Base-by-base conservation (phyloP, 257 asterid genomes). In the Eustoma russellianum region DNA sequence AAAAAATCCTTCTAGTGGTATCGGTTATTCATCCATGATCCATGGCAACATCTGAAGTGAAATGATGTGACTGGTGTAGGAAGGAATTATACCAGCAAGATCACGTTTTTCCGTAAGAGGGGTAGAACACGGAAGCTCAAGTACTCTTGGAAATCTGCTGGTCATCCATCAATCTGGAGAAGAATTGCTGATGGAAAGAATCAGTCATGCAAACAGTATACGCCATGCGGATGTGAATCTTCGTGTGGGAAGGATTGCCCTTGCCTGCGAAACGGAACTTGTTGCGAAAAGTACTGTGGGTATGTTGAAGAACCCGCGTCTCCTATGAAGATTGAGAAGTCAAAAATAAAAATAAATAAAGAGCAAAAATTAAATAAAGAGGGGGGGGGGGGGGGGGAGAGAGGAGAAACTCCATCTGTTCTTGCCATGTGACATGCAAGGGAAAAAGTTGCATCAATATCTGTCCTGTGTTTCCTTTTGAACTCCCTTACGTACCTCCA, bases 101-200 rank as follows among this genome's bases (percentile, higher is more conserved):
- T 77, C 94, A 17, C 91, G 94, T 60, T 63, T 85, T 81, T 83
- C 65, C 94, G 98, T 62, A 85, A 86, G 71, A 82, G 90, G 67
- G 98, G 98, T 41, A 77, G 97, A 64, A 76, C 75, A 28, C 84
- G 97, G 40, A 92, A 83, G 84, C 88, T 88, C 45, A 92, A 88
- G 64, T 85, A 89, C 64, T 92, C 98, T 19, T 77, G 90, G 73
- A 92, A 92, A 64, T 92, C 97, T 68, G 87, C 97, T 59, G 98
- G 98, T 35, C 98, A 88, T 74, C 98, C 98, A 34, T 85, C 96
- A 35, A 76, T 85, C 51, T 92, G 97, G 95, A 88, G 97, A 77
- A 81, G 95, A 77, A 73, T 83, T 49, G 84, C 74, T 7, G 94
- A 87, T 68, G 97, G 96, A 65, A 88, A 92, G 71, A 87, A 85